These are phyloP conservation scores for Phytophthora boehmeriae DNA, from an alignment of 352 stramenopile genomes.

Conservation along the genomic window DNA sequence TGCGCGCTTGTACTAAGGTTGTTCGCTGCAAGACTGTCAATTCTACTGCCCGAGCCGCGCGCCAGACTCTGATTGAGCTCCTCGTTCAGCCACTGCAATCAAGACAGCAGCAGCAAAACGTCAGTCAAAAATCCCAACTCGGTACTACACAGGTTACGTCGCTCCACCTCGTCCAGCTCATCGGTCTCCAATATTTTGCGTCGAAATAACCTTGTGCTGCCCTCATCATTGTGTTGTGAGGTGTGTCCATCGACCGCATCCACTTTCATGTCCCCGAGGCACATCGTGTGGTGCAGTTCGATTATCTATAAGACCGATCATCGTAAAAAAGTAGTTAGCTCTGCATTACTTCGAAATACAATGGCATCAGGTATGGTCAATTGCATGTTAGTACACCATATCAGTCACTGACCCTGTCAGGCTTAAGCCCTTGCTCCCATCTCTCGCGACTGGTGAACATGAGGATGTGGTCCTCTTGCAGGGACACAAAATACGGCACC, in stretches of 20 bases:
- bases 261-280: constrained; percentile 88
- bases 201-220: constrained; percentile 61
- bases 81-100: constrained; percentile 68
- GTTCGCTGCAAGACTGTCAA: constrained; percentile 54
- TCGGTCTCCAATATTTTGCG: constrained; percentile 81
- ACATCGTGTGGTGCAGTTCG: constrained; percentile 68
- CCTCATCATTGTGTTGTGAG: constrained; percentile 29
- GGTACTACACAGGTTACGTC: not conserved
- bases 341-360: not conserved
- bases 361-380: not conserved
- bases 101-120: not conserved
- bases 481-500: constrained; percentile 81
- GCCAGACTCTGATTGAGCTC: constrained; percentile 67
- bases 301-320: constrained; percentile 52
- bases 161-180: constrained; percentile 68
- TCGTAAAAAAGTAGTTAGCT: not conserved
- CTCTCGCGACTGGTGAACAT: constrained; percentile 81
- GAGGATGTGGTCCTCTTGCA: constrained; percentile 81
- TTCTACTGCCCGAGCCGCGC: constrained; percentile 43
- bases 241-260: constrained; percentile 50
- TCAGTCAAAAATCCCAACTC: not conserved
- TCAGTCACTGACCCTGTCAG: constrained; percentile 60
- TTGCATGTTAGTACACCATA: not conserved
- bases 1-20: constrained; percentile 66
- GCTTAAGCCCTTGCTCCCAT: constrained; percentile 84